Conservation (phyloP, 345 rosid species). For the Crucihimalaya himalaica region DNA sequence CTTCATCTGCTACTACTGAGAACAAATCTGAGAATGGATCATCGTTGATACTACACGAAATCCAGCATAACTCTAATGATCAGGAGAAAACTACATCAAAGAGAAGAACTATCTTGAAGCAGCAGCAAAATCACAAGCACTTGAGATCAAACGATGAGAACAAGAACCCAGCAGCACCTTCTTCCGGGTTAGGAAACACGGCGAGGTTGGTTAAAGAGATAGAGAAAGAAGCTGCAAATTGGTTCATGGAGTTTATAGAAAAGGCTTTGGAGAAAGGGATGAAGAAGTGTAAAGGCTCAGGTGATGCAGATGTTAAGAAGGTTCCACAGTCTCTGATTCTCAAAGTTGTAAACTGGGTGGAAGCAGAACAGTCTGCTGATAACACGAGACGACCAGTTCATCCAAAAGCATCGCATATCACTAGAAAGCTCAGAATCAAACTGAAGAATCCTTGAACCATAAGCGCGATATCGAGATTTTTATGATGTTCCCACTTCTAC, state of each 20-base stretch:
- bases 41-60: conserved; percentile 49
- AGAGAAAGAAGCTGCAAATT: conserved; percentile 79
- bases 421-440: conserved; percentile 84
- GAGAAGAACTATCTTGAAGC: conserved; percentile 53
- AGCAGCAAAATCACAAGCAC: conserved; percentile 39
- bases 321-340: conserved; percentile 78
- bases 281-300: conserved; percentile 59
- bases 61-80: conserved; percentile 54
- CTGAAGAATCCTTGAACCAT: conserved; percentile 60
- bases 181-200: conserved; percentile 52
- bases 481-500: conserved; percentile 18
- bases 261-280: conserved; percentile 73
- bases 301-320: conserved; percentile 53
- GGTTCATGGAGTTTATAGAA: conserved; percentile 95
- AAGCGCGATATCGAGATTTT: neutral
- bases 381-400: conserved; percentile 60
- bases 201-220: conserved; percentile 69
- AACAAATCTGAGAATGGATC: conserved; percentile 47
- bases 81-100: conserved; percentile 48
- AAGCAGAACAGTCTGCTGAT: conserved; percentile 67
- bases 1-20: conserved; percentile 45
- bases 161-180: conserved; percentile 51
- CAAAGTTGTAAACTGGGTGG: conserved; percentile 85
- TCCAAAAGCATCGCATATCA: conserved; percentile 74
- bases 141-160: conserved; percentile 73